Conservation (phyloP, 306 rosid genomes). For the Trichosanthes cucumerina region DNA sequence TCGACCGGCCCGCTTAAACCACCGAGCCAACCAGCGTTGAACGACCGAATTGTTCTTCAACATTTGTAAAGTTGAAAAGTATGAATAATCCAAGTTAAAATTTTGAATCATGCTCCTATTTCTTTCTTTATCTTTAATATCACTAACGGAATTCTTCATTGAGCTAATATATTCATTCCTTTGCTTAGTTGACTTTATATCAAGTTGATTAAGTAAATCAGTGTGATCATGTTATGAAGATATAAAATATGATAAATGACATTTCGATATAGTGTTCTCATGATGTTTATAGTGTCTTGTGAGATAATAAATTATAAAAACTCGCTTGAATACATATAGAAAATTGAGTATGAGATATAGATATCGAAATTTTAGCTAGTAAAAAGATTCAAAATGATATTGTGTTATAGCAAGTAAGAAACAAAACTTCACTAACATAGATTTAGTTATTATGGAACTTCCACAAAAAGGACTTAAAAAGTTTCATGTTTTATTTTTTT, state of each 20-base stretch:
- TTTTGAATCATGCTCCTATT: not conserved
- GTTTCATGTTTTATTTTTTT: no score
- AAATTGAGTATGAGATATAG: no score
- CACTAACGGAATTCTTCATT: not conserved
- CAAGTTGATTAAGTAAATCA: not conserved
- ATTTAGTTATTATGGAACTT: no score
- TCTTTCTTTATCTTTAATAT: not conserved
- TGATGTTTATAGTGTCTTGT: no score
- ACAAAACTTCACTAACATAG: no score
- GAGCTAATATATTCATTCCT: not conserved
- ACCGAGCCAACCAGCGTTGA: conserved; percentile 2
- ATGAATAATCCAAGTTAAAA: not conserved
- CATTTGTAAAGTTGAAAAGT: not conserved
- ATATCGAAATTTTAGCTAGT: no score
- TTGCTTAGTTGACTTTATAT: not conserved
- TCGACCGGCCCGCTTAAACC: conserved; percentile 7
- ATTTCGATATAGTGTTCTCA: no score
- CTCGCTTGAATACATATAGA: no score
- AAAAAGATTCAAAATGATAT: no score
- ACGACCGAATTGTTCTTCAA: not conserved
- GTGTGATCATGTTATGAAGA: no score
- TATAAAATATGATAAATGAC: not conserved
- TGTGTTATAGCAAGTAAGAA: no score
- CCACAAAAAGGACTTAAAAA: no score
- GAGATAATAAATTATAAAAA: not conserved